These are phyloP conservation scores for Vigna reflexopilosa DNA, from an alignment of 306 rosid species.

Conservation along the genomic window DNA sequence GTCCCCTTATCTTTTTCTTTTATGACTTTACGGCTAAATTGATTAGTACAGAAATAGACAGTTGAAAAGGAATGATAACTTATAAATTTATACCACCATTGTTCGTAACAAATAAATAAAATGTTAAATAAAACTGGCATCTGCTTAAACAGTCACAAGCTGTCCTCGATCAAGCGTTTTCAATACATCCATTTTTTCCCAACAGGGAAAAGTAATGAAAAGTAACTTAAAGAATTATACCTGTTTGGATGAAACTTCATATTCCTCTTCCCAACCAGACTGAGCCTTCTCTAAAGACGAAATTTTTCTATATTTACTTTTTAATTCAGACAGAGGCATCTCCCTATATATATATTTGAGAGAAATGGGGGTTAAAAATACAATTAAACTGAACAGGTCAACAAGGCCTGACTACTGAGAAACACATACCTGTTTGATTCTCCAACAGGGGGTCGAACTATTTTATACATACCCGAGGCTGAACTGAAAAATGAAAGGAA, in stretches of 20 bases:
- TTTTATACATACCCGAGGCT: constrained; percentile 76
- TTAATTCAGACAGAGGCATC: constrained; percentile 88
- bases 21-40: constrained; percentile 15
- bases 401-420: constrained; percentile 30
- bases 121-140: constrained; percentile 19
- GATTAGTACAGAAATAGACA: constrained; percentile 18
- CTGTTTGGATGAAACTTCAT: constrained; percentile 93
- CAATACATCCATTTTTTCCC: constrained; percentile 25
- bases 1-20: not conserved
- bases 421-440: constrained; percentile 82
- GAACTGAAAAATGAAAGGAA: constrained; percentile 68
- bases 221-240: constrained; percentile 52
- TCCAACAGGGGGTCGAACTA: constrained; percentile 96
- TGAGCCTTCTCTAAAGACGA: constrained; percentile 87
- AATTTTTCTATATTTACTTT: constrained; percentile 80
- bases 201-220: constrained; percentile 29
- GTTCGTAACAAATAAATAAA: constrained; percentile 7
- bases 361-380: constrained; percentile 30
- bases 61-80: constrained; percentile 20
- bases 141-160: constrained; percentile 9
- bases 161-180: constrained; percentile 5
- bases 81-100: constrained; percentile 14
- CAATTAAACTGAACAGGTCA: constrained; percentile 31
- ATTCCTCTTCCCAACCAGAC: constrained; percentile 94
- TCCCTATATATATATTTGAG: constrained; percentile 65